Evolutionary conservation across 805 yeast genomes (phyloP), one percentile per base, ranked within the genome.

Genomic region (Yueomyces sinensis): DNA sequence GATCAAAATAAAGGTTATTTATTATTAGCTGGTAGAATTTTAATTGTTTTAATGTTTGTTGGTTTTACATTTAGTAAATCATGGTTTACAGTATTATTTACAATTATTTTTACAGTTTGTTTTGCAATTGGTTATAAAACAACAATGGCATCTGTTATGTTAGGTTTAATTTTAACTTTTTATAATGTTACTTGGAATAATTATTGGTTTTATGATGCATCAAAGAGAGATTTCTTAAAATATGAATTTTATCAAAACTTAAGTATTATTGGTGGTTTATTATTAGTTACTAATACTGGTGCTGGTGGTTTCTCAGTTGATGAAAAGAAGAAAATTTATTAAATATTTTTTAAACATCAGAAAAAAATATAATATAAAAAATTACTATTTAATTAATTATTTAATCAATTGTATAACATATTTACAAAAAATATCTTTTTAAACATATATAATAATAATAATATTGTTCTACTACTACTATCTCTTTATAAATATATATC

Each of bases 231-330:
- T 61, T 82, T 76, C 59, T 63, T 86, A 56, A 82, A 82, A 58
- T 91, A 89, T 58, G 97, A 87, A 59, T 82, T 82, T 58, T 89
- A 82, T 70, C 98, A 91, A 63, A 84, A 94, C 30, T 67, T 89
- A 52, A 80, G 94, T 39, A 89, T 89, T 54, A 89, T 89, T 34
- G 98, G 98, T 38, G 98, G 96, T 1, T 71, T 89, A 43, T 62
- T 89, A 40, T 65, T 91, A 45, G 82, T 91, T 41, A 95, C 83
- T 41, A 84, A 82, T 61, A 83, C 95, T 4, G 98, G 98, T 42
- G 97, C 97, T 23, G 98, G 98, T 34, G 89, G 82, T 47, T 68
- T 87, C 44, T 82, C 94, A 20, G 63, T 89, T 39, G 98, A 89
- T 54, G 96, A 84, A 59, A 91, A 91, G 79, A 87, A 89, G 67